These are phyloP conservation scores for Neonectria faginata DNA, from an alignment of 2,329 filamentous ascomycete genomes.

Conservation along the genomic window DNA sequence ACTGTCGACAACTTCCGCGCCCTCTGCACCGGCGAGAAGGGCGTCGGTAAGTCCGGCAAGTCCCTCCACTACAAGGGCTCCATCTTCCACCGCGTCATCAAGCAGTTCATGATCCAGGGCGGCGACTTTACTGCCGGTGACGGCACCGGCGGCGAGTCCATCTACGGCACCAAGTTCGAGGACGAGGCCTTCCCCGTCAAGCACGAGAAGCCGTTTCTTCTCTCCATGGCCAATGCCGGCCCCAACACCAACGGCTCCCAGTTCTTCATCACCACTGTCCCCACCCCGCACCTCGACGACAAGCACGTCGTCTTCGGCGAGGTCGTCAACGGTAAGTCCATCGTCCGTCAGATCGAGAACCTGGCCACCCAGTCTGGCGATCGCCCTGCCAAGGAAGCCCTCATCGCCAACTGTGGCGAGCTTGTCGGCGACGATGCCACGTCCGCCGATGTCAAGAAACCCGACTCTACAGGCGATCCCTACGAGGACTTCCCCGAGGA, in stretches of 20 bases:
- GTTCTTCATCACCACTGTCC: conserved; percentile 97
- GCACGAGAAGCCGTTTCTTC: conserved; percentile 91
- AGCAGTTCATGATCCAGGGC: conserved; percentile 95
- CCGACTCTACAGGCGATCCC: conserved; percentile 86
- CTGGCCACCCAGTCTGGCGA: conserved; percentile 78
- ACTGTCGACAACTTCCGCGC: conserved; percentile 96
- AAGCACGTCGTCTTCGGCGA: conserved; percentile 99
- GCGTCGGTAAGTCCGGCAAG: conserved; percentile 82
- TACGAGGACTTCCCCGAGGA: conserved; percentile 98
- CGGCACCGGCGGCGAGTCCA: conserved; percentile 95
- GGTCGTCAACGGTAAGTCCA: conserved; percentile 90
- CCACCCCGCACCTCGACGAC: conserved; percentile 92
- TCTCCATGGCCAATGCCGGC: conserved; percentile 98
- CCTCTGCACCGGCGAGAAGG: conserved; percentile 96
- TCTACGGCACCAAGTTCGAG: conserved; percentile 97
- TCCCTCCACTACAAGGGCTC: conserved; percentile 94
- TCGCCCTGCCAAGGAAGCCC: conserved; percentile 79
- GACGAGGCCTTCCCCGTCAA: conserved; percentile 95
- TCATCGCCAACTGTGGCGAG: conserved; percentile 87
- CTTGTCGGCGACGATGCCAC: conserved; percentile 78
- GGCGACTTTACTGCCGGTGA: conserved; percentile 97
- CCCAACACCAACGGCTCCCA: conserved; percentile 96
- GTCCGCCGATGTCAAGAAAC: conserved; percentile 72
- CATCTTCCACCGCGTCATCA: conserved; percentile 95
- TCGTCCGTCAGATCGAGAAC: conserved; percentile 92